Conservation (phyloP, 2,329 filamentous ascomycete species). For the Raffaelea deltoideospora region DNA sequence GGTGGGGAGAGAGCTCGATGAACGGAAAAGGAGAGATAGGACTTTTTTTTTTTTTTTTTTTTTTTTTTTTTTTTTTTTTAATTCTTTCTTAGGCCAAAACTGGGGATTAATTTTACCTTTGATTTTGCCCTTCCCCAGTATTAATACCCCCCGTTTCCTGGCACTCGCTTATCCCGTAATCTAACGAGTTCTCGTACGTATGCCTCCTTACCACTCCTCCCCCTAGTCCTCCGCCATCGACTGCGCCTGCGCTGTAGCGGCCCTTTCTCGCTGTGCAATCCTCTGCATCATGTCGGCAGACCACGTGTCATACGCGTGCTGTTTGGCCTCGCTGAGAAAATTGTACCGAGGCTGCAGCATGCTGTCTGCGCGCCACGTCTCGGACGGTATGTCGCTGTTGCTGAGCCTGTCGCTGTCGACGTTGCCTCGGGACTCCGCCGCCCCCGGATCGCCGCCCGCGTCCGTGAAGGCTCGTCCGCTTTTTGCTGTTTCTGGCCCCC, state of each 20-base stretch:
- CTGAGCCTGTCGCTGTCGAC: constrained; percentile 20
- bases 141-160: too few species aligned
- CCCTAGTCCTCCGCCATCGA: constrained; percentile 5
- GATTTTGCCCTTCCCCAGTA: too few species aligned
- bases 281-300: constrained; percentile 41
- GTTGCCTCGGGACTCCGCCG: constrained; percentile 15
- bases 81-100: too few species aligned
- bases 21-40: too few species aligned
- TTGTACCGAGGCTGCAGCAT: constrained; percentile 68
- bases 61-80: too few species aligned
- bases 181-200: too few species aligned
- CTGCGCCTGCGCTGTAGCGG: constrained; percentile 1
- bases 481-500: too few species aligned
- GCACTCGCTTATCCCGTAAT: too few species aligned
- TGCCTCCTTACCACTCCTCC: neutral
- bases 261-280: constrained; percentile 20
- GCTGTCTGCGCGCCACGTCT: constrained; percentile 36
- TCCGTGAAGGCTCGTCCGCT: too few species aligned
- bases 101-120: too few species aligned
- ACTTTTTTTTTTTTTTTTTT: too few species aligned
- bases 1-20: too few species aligned
- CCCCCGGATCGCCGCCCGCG: constrained; percentile 7
- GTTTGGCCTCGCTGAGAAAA: constrained; percentile 49
- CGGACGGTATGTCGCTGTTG: constrained; percentile 7
- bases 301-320: constrained; percentile 49